Evolutionary conservation across 2,329 filamentous ascomycete genomes (phyloP).

Genomic region (Colletotrichum sublineola): DNA sequence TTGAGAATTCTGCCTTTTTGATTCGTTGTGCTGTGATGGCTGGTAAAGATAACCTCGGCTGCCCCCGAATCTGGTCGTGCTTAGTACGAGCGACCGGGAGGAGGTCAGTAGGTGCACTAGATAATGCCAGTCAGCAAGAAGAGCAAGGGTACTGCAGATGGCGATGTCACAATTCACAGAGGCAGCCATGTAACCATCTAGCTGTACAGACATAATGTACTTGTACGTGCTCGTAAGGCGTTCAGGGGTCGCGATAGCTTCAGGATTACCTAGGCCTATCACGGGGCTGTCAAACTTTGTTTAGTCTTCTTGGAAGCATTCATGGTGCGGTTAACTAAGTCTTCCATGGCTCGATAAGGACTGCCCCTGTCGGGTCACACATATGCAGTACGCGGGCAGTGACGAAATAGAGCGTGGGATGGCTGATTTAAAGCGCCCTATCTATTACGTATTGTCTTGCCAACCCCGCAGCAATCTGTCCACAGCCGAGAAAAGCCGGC

Average conservation of each 20-base stretch:
- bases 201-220: neutral
- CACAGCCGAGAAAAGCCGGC: neutral
- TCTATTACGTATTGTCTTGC: too few species aligned
- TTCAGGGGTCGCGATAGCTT: neutral
- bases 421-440: neutral
- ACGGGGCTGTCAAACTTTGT: neutral
- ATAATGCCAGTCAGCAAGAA: neutral
- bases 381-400: neutral
- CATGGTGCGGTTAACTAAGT: neutral
- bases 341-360: neutral
- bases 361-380: neutral
- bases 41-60: neutral
- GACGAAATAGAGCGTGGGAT: neutral
- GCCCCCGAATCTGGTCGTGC: neutral
- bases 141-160: constrained; percentile 19
- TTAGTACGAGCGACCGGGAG: neutral
- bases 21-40: neutral
- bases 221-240: too few species aligned
- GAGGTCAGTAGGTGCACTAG: neutral
- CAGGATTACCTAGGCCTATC: neutral
- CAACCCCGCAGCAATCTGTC: too few species aligned
- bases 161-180: constrained; percentile 21
- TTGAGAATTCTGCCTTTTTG: neutral
- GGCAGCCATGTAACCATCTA: constrained; percentile 5
- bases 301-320: neutral